phyloP scores from a whole-genome alignment of 352 stramenopile species.

The Blastocystis sp. region DNA sequence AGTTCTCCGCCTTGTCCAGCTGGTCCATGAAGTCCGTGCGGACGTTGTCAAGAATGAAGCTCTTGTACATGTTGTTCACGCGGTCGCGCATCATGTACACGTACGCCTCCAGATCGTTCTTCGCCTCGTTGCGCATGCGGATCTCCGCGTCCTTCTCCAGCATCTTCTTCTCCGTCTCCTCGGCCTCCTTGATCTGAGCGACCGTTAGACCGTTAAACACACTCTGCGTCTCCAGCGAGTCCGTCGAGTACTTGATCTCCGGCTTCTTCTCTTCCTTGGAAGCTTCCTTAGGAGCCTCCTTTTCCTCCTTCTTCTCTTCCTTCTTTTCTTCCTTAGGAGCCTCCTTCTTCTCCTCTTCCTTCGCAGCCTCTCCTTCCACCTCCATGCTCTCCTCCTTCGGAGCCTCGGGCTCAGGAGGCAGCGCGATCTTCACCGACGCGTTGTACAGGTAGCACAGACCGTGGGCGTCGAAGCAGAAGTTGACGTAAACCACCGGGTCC shows the following conservation, averaged over 20 bases:
- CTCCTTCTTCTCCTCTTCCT: background rate
- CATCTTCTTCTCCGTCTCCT: slow-evolving; percentile 62
- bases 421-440: slow-evolving; percentile 90
- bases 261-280: slow-evolving; percentile 69
- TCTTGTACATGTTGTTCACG: slow-evolving; percentile 70
- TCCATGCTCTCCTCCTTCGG: slow-evolving; percentile 63
- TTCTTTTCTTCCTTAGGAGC: background rate
- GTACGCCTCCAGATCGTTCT: slow-evolving; percentile 98
- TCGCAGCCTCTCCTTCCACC: background rate
- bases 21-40: slow-evolving; percentile 73
- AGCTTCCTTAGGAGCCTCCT: slow-evolving; percentile 57
- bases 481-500: slow-evolving; percentile 86
- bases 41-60: slow-evolving; percentile 78
- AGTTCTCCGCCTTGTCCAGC: slow-evolving; percentile 84
- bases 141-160: slow-evolving; percentile 64
- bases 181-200: background rate
- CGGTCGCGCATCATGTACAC: slow-evolving; percentile 98
- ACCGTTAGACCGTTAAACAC: background rate
- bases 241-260: slow-evolving; percentile 77
- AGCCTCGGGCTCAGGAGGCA: slow-evolving; percentile 74
- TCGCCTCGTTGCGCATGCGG: slow-evolving; percentile 85
- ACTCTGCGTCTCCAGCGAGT: background rate
- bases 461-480: slow-evolving; percentile 91
- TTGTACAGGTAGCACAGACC: slow-evolving; percentile 83
- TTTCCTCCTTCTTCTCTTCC: slow-evolving; percentile 62